phyloP scores from a whole-genome alignment of 1,139 yeast genomes.

The Nakaseomyces delphensis region DNA sequence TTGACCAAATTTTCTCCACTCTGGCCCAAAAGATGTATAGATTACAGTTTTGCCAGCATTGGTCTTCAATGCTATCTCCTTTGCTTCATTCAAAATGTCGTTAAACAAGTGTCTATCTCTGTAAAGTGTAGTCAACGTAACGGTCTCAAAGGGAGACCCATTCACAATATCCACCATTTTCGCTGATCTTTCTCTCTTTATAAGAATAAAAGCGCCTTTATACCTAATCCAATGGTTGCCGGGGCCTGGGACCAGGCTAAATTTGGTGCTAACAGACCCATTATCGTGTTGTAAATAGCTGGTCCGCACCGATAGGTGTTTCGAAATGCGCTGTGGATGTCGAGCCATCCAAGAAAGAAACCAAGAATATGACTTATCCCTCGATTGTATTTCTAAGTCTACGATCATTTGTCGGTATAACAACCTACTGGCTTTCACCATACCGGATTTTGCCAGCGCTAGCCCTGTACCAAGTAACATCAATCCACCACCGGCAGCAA shows the following conservation, averaged over 20 bases:
- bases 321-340: constrained; percentile 59
- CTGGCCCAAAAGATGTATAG: constrained; percentile 95
- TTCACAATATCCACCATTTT: constrained; percentile 79
- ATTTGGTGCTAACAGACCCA: constrained; percentile 81
- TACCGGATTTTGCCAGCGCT: constrained; percentile 67
- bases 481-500: constrained; percentile 95
- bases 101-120: constrained; percentile 66
- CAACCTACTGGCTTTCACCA: constrained; percentile 54
- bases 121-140: constrained; percentile 80
- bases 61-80: constrained; percentile 66
- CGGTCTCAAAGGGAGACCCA: constrained; percentile 94
- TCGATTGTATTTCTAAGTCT: constrained; percentile 86
- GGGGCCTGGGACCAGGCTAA: constrained; percentile 95
- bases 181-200: constrained; percentile 84
- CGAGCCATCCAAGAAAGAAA: constrained; percentile 94
- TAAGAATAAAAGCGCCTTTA: constrained; percentile 80
- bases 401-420: constrained; percentile 77
- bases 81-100: constrained; percentile 77
- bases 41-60: constrained; percentile 92
- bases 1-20: constrained; percentile 97
- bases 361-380: constrained; percentile 92
- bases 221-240: constrained; percentile 85
- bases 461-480: constrained; percentile 87
- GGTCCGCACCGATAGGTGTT: constrained; percentile 89
- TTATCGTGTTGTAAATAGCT: constrained; percentile 82